phyloP scores from a whole-genome alignment of 495 filamentous ascomycete species.

The Talaromyces liani region DNA sequence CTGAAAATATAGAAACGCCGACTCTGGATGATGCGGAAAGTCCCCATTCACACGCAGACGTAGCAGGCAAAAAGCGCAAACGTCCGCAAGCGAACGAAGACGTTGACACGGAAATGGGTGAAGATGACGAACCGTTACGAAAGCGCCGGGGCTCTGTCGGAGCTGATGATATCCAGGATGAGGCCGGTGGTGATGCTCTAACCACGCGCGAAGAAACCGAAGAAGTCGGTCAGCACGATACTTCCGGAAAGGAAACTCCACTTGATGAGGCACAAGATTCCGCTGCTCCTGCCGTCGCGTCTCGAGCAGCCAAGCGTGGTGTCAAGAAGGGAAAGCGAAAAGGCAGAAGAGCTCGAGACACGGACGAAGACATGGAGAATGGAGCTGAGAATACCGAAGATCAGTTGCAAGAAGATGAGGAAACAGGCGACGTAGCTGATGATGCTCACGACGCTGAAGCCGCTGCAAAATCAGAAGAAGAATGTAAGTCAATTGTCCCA shows the following conservation, averaged over 20 bases:
- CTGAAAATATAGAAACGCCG: not conserved
- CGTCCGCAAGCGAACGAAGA: constrained; percentile 34
- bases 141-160: constrained; percentile 40
- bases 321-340: constrained; percentile 38
- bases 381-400: constrained; percentile 28
- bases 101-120: constrained; percentile 30
- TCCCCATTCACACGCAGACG: constrained; percentile 11
- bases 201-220: constrained; percentile 29
- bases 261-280: constrained; percentile 30
- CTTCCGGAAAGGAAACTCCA: constrained; percentile 18
- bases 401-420: constrained; percentile 38
- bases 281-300: constrained; percentile 22
- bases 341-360: constrained; percentile 29
- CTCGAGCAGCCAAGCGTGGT: constrained; percentile 27
- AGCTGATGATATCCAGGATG: constrained; percentile 35
- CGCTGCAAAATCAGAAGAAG: constrained; percentile 49
- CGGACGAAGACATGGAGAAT: constrained; percentile 29
- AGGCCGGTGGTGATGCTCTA: constrained; percentile 21
- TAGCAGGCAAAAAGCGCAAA: constrained; percentile 41
- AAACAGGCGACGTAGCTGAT: constrained; percentile 32
- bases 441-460: constrained; percentile 34
- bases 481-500: constrained; percentile 49
- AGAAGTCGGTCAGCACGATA: constrained; percentile 22
- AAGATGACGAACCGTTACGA: constrained; percentile 31
- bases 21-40: not conserved